phyloP scores from a whole-genome alignment of 2,329 filamentous ascomycete genomes.

The Trichoderma sp. region DNA sequence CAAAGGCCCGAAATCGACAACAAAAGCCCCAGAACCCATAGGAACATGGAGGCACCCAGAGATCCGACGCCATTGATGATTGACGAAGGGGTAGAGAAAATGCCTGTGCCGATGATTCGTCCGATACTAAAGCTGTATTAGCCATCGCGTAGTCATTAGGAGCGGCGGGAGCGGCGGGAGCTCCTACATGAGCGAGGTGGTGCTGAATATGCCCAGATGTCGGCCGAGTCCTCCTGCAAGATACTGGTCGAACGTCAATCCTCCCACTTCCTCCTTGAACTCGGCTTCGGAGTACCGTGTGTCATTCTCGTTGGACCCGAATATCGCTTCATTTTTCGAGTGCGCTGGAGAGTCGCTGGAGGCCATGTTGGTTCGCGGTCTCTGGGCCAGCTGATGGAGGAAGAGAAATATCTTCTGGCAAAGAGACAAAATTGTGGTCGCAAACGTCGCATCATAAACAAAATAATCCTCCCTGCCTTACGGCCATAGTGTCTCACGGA shows the following conservation, averaged over 20 bases:
- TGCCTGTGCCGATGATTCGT: slow-evolving; percentile 31
- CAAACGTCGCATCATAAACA: not conserved
- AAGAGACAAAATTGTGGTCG: not conserved
- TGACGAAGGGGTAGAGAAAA: slow-evolving; percentile 30
- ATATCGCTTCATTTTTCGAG: not conserved
- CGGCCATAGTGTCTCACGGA: slow-evolving; percentile 5
- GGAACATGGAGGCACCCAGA: slow-evolving; percentile 29
- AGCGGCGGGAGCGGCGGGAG: not conserved
- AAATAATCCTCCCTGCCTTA: not conserved
- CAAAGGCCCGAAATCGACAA: slow-evolving; percentile 25
- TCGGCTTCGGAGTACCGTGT: slow-evolving; percentile 1
- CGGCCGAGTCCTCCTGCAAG: slow-evolving; percentile 30
- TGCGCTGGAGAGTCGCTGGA: slow-evolving; percentile 10
- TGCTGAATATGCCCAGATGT: slow-evolving; percentile 30
- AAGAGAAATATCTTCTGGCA: not conserved
- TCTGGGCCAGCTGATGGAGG: not conserved
- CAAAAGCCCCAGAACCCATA: slow-evolving; percentile 30
- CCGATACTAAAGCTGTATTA: slow-evolving; percentile 25
- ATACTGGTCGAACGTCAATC: slow-evolving; percentile 30
- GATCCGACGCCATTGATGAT: slow-evolving; percentile 29
- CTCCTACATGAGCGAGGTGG: slow-evolving; percentile 29
- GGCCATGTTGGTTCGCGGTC: not conserved
- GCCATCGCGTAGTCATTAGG: not conserved
- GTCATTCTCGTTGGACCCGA: slow-evolving; percentile 1
- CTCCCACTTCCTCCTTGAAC: slow-evolving; percentile 27